Evolutionary conservation across 805 yeast genomes (phyloP).

Genomic region (Barnettozyma populi): DNA sequence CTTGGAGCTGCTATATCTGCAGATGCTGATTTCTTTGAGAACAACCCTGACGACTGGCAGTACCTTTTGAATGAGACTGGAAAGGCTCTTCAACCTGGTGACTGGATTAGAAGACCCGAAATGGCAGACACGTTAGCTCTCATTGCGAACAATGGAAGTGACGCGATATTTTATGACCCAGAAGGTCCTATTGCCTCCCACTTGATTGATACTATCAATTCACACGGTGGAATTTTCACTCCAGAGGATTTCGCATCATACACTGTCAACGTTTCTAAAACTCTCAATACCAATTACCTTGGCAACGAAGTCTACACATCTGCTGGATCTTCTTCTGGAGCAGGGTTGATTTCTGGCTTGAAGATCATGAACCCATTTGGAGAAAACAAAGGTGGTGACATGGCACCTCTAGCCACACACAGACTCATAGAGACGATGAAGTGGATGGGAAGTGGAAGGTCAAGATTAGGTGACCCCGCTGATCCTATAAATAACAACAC

Average conservation of each 20-base stretch:
- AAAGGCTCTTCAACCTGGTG: slow-evolving; percentile 48
- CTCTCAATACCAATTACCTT: slow-evolving; percentile 38
- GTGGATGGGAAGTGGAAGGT: slow-evolving; percentile 85
- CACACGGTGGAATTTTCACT: slow-evolving; percentile 63
- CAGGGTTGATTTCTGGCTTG: slow-evolving; percentile 73
- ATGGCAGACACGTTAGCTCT: slow-evolving; percentile 62
- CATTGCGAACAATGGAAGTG: slow-evolving; percentile 74
- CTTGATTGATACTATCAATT: slow-evolving; percentile 44
- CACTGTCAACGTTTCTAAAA: slow-evolving; percentile 36
- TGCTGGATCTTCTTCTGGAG: slow-evolving; percentile 77
- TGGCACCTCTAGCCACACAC: slow-evolving; percentile 48
- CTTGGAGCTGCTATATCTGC: slow-evolving; percentile 38
- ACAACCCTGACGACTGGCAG: slow-evolving; percentile 45
- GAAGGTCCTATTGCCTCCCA: slow-evolving; percentile 63
- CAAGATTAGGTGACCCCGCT: slow-evolving; percentile 73
- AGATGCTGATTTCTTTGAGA: slow-evolving; percentile 30
- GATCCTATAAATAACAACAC: slow-evolving; percentile 35
- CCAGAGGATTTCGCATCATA: slow-evolving; percentile 64
- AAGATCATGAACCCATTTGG: slow-evolving; percentile 50
- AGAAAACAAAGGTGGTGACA: slow-evolving; percentile 39
- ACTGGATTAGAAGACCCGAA: slow-evolving; percentile 49
- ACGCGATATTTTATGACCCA: slow-evolving; percentile 79
- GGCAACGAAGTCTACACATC: slow-evolving; percentile 48
- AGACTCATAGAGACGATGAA: slow-evolving; percentile 82
- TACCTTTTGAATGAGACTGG: slow-evolving; percentile 39